A percentile compares a stretch with the other conserved stretches of the same genome.
Conservation (phyloP, 1,284 basidiomycete genomes). For the Tremellales sp. region DNA sequence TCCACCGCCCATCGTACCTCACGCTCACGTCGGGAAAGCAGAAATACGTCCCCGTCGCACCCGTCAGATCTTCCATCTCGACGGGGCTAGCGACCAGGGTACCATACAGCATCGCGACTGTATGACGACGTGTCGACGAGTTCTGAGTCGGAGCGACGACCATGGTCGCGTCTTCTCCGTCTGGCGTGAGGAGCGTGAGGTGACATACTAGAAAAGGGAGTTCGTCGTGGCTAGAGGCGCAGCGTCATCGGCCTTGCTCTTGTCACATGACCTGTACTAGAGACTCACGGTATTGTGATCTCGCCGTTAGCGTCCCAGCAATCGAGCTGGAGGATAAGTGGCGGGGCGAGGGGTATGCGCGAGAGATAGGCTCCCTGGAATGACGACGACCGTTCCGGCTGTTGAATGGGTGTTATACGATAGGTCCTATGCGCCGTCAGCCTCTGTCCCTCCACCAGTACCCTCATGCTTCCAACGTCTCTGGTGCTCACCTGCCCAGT, state of each 20-base stretch:
- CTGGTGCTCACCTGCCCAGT: too few species aligned
- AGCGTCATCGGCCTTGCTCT: background rate
- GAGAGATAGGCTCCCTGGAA: conserved; percentile 70
- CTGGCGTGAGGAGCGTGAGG: conserved; percentile 55
- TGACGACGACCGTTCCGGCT: conserved; percentile 71
- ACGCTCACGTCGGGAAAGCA: conserved; percentile 86
- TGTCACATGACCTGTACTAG: background rate
- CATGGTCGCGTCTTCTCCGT: conserved; percentile 32
- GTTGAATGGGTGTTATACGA: conserved; percentile 58
- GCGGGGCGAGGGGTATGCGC: conserved; percentile 72
- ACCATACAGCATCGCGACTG: conserved; percentile 63
- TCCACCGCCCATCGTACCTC: conserved; percentile 67
- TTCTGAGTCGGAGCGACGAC: conserved; percentile 10
- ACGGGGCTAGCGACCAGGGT: conserved; percentile 75
- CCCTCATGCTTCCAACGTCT: too few species aligned
- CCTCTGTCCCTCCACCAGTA: too few species aligned
- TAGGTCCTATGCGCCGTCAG: conserved; percentile 42
- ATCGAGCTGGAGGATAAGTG: conserved; percentile 70
- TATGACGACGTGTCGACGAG: background rate
- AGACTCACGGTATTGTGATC: conserved; percentile 50
- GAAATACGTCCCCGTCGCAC: conserved; percentile 73
- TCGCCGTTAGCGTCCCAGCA: conserved; percentile 55
- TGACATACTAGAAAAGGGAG: conserved; percentile 78
- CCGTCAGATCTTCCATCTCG: conserved; percentile 69
- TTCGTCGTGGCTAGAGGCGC: conserved; percentile 59